These are phyloP conservation scores for Chlorella variabilis DNA, from an alignment of 163 green algal species.

Conservation along the genomic window DNA sequence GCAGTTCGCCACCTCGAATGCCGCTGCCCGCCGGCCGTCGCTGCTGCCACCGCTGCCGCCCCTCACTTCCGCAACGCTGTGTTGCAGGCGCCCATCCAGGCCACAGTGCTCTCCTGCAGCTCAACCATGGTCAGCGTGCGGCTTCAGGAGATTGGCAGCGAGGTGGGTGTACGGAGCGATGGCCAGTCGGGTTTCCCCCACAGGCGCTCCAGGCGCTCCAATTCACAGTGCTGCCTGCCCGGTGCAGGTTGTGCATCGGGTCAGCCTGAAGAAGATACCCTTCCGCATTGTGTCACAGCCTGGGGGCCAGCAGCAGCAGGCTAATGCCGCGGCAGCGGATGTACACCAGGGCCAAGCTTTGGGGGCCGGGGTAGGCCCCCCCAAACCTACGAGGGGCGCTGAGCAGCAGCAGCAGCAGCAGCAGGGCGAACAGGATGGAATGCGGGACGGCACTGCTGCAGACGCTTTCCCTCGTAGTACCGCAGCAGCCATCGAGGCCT, in stretches of 20 bases:
- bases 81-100: constrained; percentile 3
- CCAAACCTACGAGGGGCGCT: no score
- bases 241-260: constrained; percentile 15
- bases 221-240: no score
- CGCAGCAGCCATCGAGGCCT: constrained; percentile 11
- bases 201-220: no score
- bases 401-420: no score
- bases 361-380: no score
- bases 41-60: not conserved
- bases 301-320: not conserved
- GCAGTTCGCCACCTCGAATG: no score
- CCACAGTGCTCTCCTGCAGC: constrained; percentile 16
- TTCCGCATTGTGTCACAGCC: not conserved
- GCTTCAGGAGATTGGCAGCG: constrained; percentile 8
- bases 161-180: no score
- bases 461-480: constrained; percentile 6
- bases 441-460: no score
- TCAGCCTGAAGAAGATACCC: constrained; percentile 33
- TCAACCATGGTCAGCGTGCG: constrained; percentile 22
- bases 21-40: not conserved
- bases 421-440: no score
- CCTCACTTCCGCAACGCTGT: no score
- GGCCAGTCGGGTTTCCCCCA: no score
- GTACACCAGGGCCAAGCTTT: no score
- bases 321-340: not conserved